Conservation (phyloP, 257 asterid species). For the Jacaranda copaia region DNA sequence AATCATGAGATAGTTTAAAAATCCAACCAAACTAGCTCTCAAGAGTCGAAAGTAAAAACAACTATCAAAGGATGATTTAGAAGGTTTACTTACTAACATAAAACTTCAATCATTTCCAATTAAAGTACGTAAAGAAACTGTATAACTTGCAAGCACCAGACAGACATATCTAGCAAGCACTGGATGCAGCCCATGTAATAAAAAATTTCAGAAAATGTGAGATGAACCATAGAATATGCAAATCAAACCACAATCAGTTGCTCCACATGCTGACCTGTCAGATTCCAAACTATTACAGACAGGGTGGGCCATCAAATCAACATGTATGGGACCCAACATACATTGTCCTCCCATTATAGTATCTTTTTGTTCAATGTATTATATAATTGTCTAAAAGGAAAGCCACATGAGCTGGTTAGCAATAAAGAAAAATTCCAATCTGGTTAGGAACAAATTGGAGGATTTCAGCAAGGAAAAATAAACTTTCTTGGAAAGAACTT, state of each 20-base stretch:
- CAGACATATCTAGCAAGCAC: slow-evolving; percentile 40
- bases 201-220: slow-evolving; percentile 35
- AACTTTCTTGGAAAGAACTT: slow-evolving; percentile 37
- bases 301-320: slow-evolving; percentile 35
- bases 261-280: slow-evolving; percentile 54
- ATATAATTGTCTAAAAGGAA: slow-evolving; percentile 35
- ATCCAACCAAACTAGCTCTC: too few relatives aligned
- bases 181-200: slow-evolving; percentile 38
- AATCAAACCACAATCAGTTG: slow-evolving; percentile 29
- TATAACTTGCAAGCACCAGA: slow-evolving; percentile 33
- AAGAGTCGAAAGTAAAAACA: slow-evolving; percentile 16
- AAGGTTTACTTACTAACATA: slow-evolving; percentile 19
- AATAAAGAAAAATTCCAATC: slow-evolving; percentile 34
- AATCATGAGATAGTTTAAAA: too few relatives aligned
- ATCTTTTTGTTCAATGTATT: slow-evolving; percentile 27
- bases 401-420: slow-evolving; percentile 59
- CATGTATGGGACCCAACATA: slow-evolving; percentile 37
- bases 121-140: slow-evolving; percentile 1
- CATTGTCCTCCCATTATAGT: slow-evolving; percentile 37
- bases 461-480: slow-evolving; percentile 31
- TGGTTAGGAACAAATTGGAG: slow-evolving; percentile 27
- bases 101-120: slow-evolving; percentile 29
- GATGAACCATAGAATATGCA: slow-evolving; percentile 31
- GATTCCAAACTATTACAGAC: slow-evolving; percentile 40
- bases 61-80: slow-evolving; percentile 2